Evolutionary conservation across 1,139 yeast genomes (phyloP).

Genomic region (Pichia sp.): DNA sequence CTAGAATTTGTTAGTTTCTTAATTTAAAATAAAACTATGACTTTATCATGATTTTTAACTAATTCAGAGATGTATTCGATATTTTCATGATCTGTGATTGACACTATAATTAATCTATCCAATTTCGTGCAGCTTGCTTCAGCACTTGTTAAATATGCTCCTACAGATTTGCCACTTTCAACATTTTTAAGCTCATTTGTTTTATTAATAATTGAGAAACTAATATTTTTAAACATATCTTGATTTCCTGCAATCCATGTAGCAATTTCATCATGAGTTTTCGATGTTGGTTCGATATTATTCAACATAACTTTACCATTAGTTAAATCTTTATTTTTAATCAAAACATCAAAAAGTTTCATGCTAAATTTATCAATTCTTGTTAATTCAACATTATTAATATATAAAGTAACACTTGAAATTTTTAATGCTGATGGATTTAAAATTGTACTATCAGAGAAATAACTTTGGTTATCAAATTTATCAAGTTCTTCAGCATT

Average conservation of each 20-base stretch:
- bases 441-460: conserved; percentile 25
- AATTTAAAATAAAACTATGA: conserved; percentile 21
- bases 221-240: background rate
- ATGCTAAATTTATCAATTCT: conserved; percentile 21
- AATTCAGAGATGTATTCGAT: conserved; percentile 16
- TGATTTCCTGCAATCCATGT: conserved; percentile 7
- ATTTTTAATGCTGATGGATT: conserved; percentile 26
- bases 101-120: conserved; percentile 21
- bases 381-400: conserved; percentile 15
- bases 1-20: background rate
- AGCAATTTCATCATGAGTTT: conserved; percentile 9
- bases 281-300: conserved; percentile 13
- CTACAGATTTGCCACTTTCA: conserved; percentile 3
- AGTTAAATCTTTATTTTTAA: conserved; percentile 19
- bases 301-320: conserved; percentile 17
- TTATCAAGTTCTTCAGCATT: background rate
- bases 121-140: conserved; percentile 7
- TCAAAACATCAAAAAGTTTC: conserved; percentile 21
- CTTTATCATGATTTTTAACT: conserved; percentile 21
- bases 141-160: conserved; percentile 11
- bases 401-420: conserved; percentile 20
- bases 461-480: conserved; percentile 17
- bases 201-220: conserved; percentile 5
- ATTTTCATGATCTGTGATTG: conserved; percentile 13
- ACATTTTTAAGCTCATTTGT: background rate